These are phyloP conservation scores for Paratrypanosoma confusum DNA, from an alignment of 208 protist species.

Conservation along the genomic window DNA sequence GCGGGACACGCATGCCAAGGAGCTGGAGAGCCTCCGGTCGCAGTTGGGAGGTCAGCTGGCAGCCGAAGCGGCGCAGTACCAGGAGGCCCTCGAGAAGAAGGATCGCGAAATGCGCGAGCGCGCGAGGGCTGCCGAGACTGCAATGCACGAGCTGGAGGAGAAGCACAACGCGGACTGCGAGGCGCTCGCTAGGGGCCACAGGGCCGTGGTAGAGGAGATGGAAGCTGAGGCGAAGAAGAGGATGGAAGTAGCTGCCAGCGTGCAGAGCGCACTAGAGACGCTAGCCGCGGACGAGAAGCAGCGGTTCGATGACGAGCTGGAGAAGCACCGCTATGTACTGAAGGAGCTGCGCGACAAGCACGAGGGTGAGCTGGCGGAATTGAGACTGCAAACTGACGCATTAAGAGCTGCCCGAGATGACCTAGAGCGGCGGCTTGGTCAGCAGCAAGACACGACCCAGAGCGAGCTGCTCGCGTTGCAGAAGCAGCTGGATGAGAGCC, in stretches of 20 bases:
- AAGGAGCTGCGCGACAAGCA: neutral
- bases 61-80: too few species aligned
- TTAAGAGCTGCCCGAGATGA: neutral
- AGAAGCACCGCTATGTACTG: constrained; percentile 1
- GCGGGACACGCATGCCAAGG: too few species aligned
- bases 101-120: too few species aligned
- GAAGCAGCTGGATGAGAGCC: neutral
- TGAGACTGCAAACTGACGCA: too few species aligned
- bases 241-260: neutral
- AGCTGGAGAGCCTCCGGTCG: too few species aligned
- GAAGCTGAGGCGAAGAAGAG: constrained; percentile 1
- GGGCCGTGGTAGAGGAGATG: neutral
- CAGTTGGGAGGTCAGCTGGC: too few species aligned
- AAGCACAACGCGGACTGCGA: neutral
- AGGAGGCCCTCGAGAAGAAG: too few species aligned
- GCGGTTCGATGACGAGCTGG: constrained; percentile 1
- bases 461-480: neutral
- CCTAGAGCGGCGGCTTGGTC: neutral
- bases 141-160: constrained; percentile 3
- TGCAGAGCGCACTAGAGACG: neutral
- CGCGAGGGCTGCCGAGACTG: too few species aligned
- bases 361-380: neutral
- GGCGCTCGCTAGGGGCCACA: neutral
- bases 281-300: neutral
- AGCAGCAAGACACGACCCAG: constrained; percentile 1